These are phyloP conservation scores for Epichloe sp. DNA, from an alignment of 2,329 filamentous ascomycete genomes.

Conservation along the genomic window DNA sequence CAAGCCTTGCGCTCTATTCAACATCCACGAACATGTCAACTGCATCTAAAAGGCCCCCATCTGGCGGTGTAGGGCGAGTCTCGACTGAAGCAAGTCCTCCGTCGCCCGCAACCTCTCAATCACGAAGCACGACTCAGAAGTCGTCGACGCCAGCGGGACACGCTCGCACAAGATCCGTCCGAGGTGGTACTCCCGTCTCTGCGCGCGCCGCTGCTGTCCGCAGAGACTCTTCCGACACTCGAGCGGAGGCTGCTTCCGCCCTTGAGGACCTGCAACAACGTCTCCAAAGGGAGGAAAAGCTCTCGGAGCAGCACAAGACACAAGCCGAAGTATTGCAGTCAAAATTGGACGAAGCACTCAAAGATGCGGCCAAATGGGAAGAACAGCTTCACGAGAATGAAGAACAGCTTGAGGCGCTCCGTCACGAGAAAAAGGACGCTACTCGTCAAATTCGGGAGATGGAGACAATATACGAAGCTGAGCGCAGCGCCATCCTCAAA, in stretches of 20 bases:
- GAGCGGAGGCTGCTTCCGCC: conserved; percentile 64
- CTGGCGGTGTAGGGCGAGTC: conserved; percentile 32
- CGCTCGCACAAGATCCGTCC: conserved; percentile 51
- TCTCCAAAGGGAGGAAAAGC: conserved; percentile 64
- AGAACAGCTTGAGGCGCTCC: conserved; percentile 66
- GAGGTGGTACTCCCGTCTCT: conserved; percentile 53
- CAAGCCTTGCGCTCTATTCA: background rate
- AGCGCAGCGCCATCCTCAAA: conserved; percentile 73
- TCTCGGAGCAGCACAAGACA: conserved; percentile 68
- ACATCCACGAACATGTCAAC: conserved; percentile 31
- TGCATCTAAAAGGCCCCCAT: conserved; percentile 39
- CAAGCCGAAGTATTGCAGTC: conserved; percentile 76
- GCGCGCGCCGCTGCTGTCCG: conserved; percentile 59
- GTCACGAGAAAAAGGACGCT: conserved; percentile 74
- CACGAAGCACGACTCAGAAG: conserved; percentile 24
- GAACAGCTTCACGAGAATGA: conserved; percentile 79
- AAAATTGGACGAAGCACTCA: conserved; percentile 70
- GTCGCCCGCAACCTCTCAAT: conserved; percentile 22
- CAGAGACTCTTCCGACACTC: conserved; percentile 51
- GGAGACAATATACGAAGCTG: conserved; percentile 83
- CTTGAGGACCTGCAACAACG: conserved; percentile 78
- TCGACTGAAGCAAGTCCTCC: conserved; percentile 24
- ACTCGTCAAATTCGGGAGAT: conserved; percentile 78
- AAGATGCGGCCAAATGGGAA: conserved; percentile 76
- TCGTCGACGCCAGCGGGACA: conserved; percentile 31